Percentiles rank a stretch among this genome's conserved stretches.
phyloP scores from a whole-genome alignment of 352 stramenopile species.

The Pythium sp. region DNA sequence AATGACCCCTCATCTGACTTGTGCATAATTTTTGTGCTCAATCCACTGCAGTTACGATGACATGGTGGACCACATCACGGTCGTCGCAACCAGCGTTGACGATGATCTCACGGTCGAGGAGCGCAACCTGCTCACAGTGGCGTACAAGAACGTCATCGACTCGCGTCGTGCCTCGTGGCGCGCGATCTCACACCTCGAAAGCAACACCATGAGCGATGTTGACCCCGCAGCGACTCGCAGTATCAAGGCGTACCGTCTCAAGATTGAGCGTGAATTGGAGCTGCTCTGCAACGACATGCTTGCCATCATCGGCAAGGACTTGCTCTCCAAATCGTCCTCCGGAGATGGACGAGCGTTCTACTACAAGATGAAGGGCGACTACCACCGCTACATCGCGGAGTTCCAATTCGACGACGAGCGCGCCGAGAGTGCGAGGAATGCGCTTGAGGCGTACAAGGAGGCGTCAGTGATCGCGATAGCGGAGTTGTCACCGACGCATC shows the following conservation, averaged over 20 bases:
- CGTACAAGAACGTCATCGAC: slow-evolving; percentile 98
- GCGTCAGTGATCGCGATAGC: slow-evolving; percentile 35
- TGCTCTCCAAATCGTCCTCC: slow-evolving; percentile 97
- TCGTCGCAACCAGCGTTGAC: slow-evolving; percentile 95
- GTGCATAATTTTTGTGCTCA: neutral
- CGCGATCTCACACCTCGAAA: slow-evolving; percentile 98
- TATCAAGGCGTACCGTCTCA: slow-evolving; percentile 95
- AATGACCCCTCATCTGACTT: neutral
- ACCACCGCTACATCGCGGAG: slow-evolving; percentile 99
- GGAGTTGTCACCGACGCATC: slow-evolving; percentile 76
- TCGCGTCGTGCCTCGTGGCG: slow-evolving; percentile 97
- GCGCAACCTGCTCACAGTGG: slow-evolving; percentile 95
- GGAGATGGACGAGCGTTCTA: slow-evolving; percentile 99
- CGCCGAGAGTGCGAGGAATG: slow-evolving; percentile 80
- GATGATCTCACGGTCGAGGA: slow-evolving; percentile 98
- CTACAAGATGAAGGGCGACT: slow-evolving; percentile 99
- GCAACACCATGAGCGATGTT: slow-evolving; percentile 70
- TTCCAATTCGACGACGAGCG: slow-evolving; percentile 98
- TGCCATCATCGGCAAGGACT: slow-evolving; percentile 97
- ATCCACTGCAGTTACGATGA: slow-evolving; percentile 73
- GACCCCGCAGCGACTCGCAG: slow-evolving; percentile 30
- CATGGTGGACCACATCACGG: slow-evolving; percentile 98
- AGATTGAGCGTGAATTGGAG: slow-evolving; percentile 95
- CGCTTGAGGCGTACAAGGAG: slow-evolving; percentile 92
- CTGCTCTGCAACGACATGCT: slow-evolving; percentile 97